Evolutionary conservation across 148 eudicot species (phyloP).

Genomic region (Camellia granthamiana): DNA sequence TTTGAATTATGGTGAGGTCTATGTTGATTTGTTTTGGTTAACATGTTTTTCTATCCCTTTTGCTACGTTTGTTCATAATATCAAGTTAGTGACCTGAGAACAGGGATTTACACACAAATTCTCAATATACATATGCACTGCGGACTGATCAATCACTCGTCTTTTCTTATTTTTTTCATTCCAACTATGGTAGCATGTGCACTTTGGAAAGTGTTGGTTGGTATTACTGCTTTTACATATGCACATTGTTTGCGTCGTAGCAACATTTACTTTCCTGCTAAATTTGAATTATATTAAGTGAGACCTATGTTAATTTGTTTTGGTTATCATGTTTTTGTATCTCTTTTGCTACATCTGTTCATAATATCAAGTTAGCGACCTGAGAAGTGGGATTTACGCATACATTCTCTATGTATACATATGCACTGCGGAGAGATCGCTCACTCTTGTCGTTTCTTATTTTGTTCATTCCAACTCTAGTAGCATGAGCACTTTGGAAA

Average conservation of each 20-base stretch:
- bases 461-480: slow-evolving; percentile 4
- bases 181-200: too few relatives aligned
- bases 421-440: not conserved
- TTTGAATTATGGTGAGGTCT: too few relatives aligned
- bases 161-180: too few relatives aligned
- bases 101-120: too few relatives aligned
- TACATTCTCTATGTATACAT: not conserved
- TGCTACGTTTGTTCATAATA: too few relatives aligned
- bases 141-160: too few relatives aligned
- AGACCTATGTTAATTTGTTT: not conserved
- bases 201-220: not conserved
- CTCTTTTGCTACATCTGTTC: not conserved
- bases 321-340: not conserved
- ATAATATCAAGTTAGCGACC: not conserved
- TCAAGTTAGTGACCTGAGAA: too few relatives aligned
- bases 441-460: not conserved
- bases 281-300: not conserved
- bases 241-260: not conserved
- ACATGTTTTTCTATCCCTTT: too few relatives aligned
- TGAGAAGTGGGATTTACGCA: not conserved
- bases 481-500: not conserved
- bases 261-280: not conserved
- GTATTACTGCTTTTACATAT: not conserved
- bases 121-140: too few relatives aligned
- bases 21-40: too few relatives aligned